Evolutionary conservation across 1,139 yeast species (phyloP).

Genomic region (Candida gigantensis): DNA sequence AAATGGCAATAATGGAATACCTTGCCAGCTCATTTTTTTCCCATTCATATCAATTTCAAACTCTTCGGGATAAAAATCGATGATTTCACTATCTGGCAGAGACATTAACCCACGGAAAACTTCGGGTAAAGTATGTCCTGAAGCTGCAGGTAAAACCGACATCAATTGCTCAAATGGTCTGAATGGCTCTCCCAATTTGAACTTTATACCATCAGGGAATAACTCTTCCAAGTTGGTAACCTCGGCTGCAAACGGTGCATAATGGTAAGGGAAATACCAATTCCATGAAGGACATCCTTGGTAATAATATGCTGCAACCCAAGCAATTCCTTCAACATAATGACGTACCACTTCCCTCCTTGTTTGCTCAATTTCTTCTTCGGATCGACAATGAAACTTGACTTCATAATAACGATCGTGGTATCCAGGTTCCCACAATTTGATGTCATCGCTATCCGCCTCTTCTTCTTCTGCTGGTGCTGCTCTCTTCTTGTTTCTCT

Average conservation of each 20-base stretch:
- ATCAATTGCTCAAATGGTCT: conserved; percentile 93
- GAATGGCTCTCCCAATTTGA: conserved; percentile 78
- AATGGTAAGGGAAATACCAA: conserved; percentile 97
- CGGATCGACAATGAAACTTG: conserved; percentile 64
- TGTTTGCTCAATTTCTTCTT: conserved; percentile 56
- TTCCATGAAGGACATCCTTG: conserved; percentile 99
- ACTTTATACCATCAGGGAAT: conserved; percentile 56
- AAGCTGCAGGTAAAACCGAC: conserved; percentile 97
- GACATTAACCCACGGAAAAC: conserved; percentile 85
- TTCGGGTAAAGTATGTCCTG: conserved; percentile 87
- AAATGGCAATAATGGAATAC: conserved; percentile 86
- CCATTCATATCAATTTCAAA: conserved; percentile 95
- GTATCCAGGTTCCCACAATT: conserved; percentile 87
- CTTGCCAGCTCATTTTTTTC: conserved; percentile 93
- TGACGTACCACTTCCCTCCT: conserved; percentile 65
- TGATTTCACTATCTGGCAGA: conserved; percentile 75
- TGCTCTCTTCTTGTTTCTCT: conserved; percentile 22
- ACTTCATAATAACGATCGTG: conserved; percentile 74
- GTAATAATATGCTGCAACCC: conserved; percentile 91
- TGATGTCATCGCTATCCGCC: conserved; percentile 55
- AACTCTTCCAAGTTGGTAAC: conserved; percentile 54
- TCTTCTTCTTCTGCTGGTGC: conserved; percentile 16
- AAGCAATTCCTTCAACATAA: conserved; percentile 91
- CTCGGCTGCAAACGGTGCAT: conserved; percentile 96
- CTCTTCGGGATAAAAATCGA: conserved; percentile 88